Evolutionary conservation across 257 asterid species (phyloP).

Genomic region (Petrea volubilis): DNA sequence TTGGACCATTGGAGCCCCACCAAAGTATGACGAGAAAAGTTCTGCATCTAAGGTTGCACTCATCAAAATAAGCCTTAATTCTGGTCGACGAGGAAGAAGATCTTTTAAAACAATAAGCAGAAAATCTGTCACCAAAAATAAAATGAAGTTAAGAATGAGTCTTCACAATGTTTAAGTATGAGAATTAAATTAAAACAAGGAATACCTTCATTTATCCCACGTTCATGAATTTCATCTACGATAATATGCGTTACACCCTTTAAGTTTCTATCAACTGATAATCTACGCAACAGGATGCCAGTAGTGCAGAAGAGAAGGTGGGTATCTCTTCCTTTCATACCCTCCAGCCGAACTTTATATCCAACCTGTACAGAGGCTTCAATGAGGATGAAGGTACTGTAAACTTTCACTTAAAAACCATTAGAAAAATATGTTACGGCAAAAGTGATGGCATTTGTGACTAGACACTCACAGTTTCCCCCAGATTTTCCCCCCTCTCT

Average conservation of each 20-base stretch:
- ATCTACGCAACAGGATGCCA: slow-evolving; percentile 89
- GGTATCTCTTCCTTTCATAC: slow-evolving; percentile 91
- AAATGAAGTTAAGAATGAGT: slow-evolving; percentile 30
- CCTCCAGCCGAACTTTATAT: slow-evolving; percentile 92
- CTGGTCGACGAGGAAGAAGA: slow-evolving; percentile 94
- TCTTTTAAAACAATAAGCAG: slow-evolving; percentile 87
- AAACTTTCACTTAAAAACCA: neutral
- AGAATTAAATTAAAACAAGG: slow-evolving; percentile 12
- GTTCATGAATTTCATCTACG: slow-evolving; percentile 98
- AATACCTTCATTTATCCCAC: slow-evolving; percentile 96
- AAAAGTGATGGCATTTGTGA: slow-evolving; percentile 1
- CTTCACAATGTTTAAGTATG: slow-evolving; percentile 12
- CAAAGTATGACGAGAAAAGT: slow-evolving; percentile 87
- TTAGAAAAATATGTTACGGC: neutral
- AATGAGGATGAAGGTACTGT: slow-evolving; percentile 11
- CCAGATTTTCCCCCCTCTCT: slow-evolving; percentile 94
- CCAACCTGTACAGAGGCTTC: slow-evolving; percentile 68
- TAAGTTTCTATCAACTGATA: slow-evolving; percentile 76
- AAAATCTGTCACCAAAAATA: slow-evolving; percentile 63
- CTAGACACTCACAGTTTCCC: slow-evolving; percentile 75
- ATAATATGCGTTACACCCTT: slow-evolving; percentile 89
- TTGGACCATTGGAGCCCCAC: slow-evolving; percentile 73
- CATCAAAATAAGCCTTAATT: slow-evolving; percentile 86
- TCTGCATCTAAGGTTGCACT: slow-evolving; percentile 96
- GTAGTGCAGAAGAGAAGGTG: slow-evolving; percentile 98